Conservation (phyloP, 2,329 filamentous ascomycete species). For the Berkeleyomyces basicola region DNA sequence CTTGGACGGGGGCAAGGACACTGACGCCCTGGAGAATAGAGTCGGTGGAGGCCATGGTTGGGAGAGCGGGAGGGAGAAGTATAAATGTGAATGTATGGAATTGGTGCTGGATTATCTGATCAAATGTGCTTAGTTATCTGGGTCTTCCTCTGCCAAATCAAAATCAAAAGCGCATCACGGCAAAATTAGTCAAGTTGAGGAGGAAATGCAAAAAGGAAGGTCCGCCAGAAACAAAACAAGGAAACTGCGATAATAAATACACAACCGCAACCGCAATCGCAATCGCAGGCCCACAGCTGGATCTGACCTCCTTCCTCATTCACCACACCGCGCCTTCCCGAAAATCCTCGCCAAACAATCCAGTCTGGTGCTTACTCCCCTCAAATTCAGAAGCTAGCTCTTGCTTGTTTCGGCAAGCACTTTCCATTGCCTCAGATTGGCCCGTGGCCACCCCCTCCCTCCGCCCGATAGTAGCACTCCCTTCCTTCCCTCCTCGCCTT, state of each 20-base stretch:
- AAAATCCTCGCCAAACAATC: background rate
- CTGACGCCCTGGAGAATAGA: slow-evolving; percentile 73
- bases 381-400: slow-evolving; percentile 2
- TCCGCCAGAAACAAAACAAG: background rate
- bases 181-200: background rate
- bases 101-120: background rate
- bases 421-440: background rate
- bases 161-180: background rate
- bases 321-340: background rate
- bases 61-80: background rate
- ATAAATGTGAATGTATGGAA: slow-evolving; percentile 17
- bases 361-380: background rate
- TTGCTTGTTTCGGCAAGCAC: slow-evolving; percentile 5
- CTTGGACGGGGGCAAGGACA: slow-evolving; percentile 63
- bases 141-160: too few relatives aligned
- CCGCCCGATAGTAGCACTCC: slow-evolving; percentile 3
- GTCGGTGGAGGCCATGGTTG: slow-evolving; percentile 50
- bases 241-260: slow-evolving; percentile 1
- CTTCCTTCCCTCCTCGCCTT: background rate
- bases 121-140: background rate
- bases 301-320: background rate
- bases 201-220: background rate
- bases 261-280: background rate
- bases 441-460: slow-evolving; percentile 1
- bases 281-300: background rate